Percentiles rank a stretch among this genome's conserved stretches.
These are phyloP conservation scores for Cucurbitaria berberidis DNA, from an alignment of 2,329 filamentous ascomycete genomes.

Conservation along the genomic window DNA sequence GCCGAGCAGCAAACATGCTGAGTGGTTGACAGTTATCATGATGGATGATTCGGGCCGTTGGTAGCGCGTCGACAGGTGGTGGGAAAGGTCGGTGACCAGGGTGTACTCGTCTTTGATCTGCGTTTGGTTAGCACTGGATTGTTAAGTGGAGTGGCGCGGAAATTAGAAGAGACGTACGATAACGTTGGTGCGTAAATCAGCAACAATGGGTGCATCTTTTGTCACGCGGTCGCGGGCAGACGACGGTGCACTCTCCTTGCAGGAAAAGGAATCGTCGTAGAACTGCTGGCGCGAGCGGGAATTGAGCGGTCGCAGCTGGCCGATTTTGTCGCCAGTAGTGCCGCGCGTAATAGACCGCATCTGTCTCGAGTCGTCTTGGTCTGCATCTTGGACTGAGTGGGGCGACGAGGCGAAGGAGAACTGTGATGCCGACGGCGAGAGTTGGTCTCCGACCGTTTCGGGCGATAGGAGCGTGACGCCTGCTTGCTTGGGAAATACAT, in stretches of 20 bases:
- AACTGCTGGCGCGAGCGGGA: conserved; percentile 42
- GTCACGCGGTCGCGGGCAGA: conserved; percentile 51
- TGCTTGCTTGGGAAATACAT: conserved; percentile 44
- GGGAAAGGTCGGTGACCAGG: conserved; percentile 75
- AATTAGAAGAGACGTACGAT: conserved; percentile 54
- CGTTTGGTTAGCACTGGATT: conserved; percentile 26
- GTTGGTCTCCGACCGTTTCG: conserved; percentile 34
- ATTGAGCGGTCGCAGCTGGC: conserved; percentile 18
- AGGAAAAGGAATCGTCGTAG: conserved; percentile 48
- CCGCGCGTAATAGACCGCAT: conserved; percentile 24
- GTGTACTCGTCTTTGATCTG: conserved; percentile 77
- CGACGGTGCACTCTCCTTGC: conserved; percentile 42
- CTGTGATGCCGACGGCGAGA: conserved; percentile 45
- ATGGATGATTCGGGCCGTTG: conserved; percentile 75
- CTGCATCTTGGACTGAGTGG: conserved; percentile 34
- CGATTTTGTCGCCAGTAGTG: conserved; percentile 26
- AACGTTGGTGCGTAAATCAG: conserved; percentile 57
- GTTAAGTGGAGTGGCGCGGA: conserved; percentile 12
- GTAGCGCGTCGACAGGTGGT: conserved; percentile 76
- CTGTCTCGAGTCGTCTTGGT: conserved; percentile 17
- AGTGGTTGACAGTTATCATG: conserved; percentile 77
- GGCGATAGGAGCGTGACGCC: conserved; percentile 39
- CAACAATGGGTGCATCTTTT: conserved; percentile 56
- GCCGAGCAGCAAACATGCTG: conserved; percentile 74
- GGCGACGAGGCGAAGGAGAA: conserved; percentile 48